Base-by-base conservation (phyloP, 495 filamentous ascomycete species). In the Cladorrhinum samala region DNA sequence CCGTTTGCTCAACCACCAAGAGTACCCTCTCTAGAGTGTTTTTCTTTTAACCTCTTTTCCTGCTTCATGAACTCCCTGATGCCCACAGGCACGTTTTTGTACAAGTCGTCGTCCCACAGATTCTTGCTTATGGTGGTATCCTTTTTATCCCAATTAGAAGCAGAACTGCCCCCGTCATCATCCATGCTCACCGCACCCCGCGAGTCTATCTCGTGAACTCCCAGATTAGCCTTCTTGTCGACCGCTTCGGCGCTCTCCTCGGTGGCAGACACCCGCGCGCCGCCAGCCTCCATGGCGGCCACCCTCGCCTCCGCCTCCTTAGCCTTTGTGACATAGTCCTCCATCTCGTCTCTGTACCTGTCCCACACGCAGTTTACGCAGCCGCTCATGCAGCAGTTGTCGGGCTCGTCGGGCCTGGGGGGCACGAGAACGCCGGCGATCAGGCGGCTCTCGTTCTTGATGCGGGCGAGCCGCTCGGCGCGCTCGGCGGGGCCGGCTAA, bases 301-400 rank as follows among this genome's bases (percentile, higher is more conserved):
- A 81, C 59, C 41, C 68, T 62, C 4, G 66, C 63, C 49, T 75
- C 66, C 13, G 87, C 88, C 62, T 82, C 75, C 41, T 72, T 67
- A 13, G 77, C 73, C 50, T 77, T 73, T 2, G 68, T 72, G 20
- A 83, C 87, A 89, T 89, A 96, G 41, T 87, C 86, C 64, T 97
- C 91, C 71, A 96, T 75, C 51, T 95, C 91, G 55, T 97, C 91
- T 3, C 90, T 76, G 69, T 84, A 95, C 40, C 78, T 74, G 66
- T 96, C 92, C 92, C 92, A 98, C 9, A 95, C 92, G 67, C 93
- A 98, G 66, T 97, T 91, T 24, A 96, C 91, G 66, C 93, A 98
- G 23, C 93, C 93, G 60, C 85, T 89, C 93, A 97, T 98, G 72
- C 93, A 98, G 79, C 93, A 98, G 69, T 97, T 96, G 67, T 96